These are phyloP conservation scores for Populus trichocarpa DNA, from an alignment of 441 rosid species.

Conservation along the genomic window DNA sequence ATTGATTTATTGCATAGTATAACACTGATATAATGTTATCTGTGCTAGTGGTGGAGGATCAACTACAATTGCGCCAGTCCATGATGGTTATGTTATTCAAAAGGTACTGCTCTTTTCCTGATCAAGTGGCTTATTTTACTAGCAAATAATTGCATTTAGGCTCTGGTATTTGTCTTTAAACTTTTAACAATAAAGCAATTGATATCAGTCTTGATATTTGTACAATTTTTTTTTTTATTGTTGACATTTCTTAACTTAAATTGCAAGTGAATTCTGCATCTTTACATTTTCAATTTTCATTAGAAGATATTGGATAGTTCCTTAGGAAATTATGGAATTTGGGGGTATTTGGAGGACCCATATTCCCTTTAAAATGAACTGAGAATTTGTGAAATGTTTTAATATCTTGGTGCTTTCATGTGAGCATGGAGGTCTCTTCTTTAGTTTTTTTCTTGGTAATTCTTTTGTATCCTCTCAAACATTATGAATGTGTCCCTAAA, in stretches of 20 bases:
- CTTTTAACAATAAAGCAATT: not conserved
- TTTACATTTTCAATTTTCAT: not conserved
- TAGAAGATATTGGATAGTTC: not conserved
- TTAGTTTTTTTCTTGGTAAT: not conserved
- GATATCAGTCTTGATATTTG: not conserved
- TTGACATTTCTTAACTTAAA: not conserved
- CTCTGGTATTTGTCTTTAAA: not conserved
- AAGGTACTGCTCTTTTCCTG: constrained; percentile 52
- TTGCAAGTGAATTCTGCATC: not conserved
- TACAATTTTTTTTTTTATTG: not conserved
- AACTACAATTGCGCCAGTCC: constrained; percentile 92
- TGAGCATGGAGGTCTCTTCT: not conserved
- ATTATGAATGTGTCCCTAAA: not conserved
- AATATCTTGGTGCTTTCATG: not conserved
- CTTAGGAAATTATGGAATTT: not conserved
- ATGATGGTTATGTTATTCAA: constrained; percentile 98
- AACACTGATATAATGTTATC: constrained; percentile 3
- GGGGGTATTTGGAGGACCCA: not conserved
- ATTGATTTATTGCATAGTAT: not conserved
- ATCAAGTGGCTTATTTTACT: not conserved
- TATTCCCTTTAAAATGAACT: not conserved
- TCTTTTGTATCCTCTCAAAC: not conserved
- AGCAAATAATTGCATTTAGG: not conserved
- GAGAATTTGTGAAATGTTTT: not conserved
- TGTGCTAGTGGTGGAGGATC: constrained; percentile 96